A percentile compares a stretch with the other conserved stretches of the same genome.
These are phyloP conservation scores for Magnaporthiopsis incrustans DNA, from an alignment of 2,329 filamentous ascomycete genomes.

Conservation along the genomic window DNA sequence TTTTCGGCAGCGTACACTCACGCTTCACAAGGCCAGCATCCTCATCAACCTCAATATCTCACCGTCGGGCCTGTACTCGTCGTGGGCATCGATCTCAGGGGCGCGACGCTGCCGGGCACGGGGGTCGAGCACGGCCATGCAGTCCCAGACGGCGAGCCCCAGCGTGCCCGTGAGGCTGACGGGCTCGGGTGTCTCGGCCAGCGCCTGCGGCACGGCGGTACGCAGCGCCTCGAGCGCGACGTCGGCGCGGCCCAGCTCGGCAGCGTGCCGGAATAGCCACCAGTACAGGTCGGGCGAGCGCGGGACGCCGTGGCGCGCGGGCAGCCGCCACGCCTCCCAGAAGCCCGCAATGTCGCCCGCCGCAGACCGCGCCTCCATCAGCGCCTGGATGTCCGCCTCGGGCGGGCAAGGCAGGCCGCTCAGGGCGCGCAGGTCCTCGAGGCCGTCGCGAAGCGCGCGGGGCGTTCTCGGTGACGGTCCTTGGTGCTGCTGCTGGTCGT, in stretches of 20 bases:
- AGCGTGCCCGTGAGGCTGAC: constrained; percentile 37
- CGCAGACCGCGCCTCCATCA: constrained; percentile 38
- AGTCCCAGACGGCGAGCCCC: constrained; percentile 40
- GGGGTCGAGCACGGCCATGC: constrained; percentile 48
- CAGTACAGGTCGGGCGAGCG: constrained; percentile 49
- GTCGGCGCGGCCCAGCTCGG: constrained; percentile 31
- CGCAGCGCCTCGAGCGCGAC: constrained; percentile 39
- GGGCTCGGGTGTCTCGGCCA: constrained; percentile 37
- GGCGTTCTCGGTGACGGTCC: constrained; percentile 12
- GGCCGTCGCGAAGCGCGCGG: constrained; percentile 25
- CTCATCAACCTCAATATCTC: neutral
- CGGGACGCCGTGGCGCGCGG: constrained; percentile 37
- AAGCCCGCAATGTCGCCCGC: constrained; percentile 46
- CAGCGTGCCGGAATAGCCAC: constrained; percentile 41
- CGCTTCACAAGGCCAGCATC: neutral
- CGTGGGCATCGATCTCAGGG: neutral
- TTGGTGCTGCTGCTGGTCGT: constrained; percentile 15
- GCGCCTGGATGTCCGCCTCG: constrained; percentile 27
- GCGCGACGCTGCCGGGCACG: constrained; percentile 21
- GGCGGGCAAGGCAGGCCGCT: constrained; percentile 28
- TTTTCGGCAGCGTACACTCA: neutral
- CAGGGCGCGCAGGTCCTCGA: constrained; percentile 35
- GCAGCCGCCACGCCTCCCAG: constrained; percentile 52
- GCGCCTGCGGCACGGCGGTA: constrained; percentile 53
- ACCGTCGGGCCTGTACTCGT: neutral